Evolutionary conservation across 2,329 filamentous ascomycete species (phyloP), one percentile per base, ranked within the genome.

Genomic region (Claviceps capensis): DNA sequence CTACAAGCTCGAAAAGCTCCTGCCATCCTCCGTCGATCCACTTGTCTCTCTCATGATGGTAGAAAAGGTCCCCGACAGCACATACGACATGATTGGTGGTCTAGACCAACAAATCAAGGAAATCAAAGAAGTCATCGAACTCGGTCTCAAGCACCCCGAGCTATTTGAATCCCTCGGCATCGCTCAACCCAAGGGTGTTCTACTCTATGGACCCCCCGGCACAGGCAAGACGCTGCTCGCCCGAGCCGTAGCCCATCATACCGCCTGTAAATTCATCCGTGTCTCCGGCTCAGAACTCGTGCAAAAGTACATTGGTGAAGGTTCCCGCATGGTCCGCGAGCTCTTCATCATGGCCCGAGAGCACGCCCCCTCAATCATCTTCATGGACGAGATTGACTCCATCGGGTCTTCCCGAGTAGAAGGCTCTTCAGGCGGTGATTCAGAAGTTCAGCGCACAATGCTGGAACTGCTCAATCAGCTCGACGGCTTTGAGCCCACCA

Each of bases 31-130:
- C 19, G 93, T 98, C 65, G 93, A 98, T 66, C 93, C 93, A 40
- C 85, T 98, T 53, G 93, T 98, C 53, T 98, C 93, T 38, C 86
- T 98, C 67, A 98, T 98, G 93, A 98, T 98, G 93, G 93, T 98
- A 50, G 93, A 98, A 69, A 98, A 98, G 78, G 93, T 98, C 16
- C 93, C 93, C 16, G 93, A 98, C 76, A 96, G 89, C 74, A 98
- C 93, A 67, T 98, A 98, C 76, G 93, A 98, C 73, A 98, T 98
- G 93, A 98, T 98, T 68, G 93, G 93, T 72, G 93, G 93, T 60
- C 75, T 98, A 56, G 93, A 98, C 67, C 91, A 98, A 69, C 93
- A 98, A 68, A 97, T 98, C 75, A 97, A 98, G 75, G 93, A 98
- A 69, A 98, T 98, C 77, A 98, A 98, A 74, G 93, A 98, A 72